Evolutionary conservation across 306 rosid genomes (phyloP), one percentile per base, ranked within the genome.

Genomic region (Inga oerstediana): DNA sequence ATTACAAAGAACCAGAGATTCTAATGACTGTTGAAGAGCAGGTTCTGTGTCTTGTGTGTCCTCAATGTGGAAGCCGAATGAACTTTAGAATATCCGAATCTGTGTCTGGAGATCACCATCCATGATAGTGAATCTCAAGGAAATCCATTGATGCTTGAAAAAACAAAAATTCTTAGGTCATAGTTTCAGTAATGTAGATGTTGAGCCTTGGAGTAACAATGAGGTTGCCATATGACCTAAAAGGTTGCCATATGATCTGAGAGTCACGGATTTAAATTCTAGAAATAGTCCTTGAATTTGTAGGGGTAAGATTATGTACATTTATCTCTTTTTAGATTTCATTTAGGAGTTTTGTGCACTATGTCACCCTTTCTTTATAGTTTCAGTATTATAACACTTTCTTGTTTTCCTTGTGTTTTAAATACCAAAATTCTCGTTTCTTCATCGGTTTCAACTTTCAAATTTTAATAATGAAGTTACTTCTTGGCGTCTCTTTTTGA

Each of bases 71-170:
- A 32, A 81, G 35, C 70, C 52, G 65, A 77, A 51, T 37, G 45
- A 41, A 24, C 20, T 7, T 67, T 67, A n/a, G 72, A 69, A 75
- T 68, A 46, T 35, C 20, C 73, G 2, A 65, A 72, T 8, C 70
- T 48, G 45, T 80, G 49, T 45, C 17, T 64, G 43, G 37, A 51
- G 39, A 44, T 77, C 46, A 54, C 17, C 64, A 59, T 37, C 67
- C 78, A 9, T 30, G 64, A 24, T 80, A 64, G 83, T 77, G 48
- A 73, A 59, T 68, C 58, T 67, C 83, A 20, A 84, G 72, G 82
- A 84, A 83, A 73, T 70, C 22, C 16, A 24, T 45, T 4, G 41
- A 32, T 62, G 20, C 30, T 52, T 62, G 24, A 61, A 6, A 39
- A 39, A 39, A 52, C 10, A 14, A 14, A 5, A n/a, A 52, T 14